Base-by-base conservation (phyloP, 805 yeast species). In the Nadsonia fulvescens region DNA sequence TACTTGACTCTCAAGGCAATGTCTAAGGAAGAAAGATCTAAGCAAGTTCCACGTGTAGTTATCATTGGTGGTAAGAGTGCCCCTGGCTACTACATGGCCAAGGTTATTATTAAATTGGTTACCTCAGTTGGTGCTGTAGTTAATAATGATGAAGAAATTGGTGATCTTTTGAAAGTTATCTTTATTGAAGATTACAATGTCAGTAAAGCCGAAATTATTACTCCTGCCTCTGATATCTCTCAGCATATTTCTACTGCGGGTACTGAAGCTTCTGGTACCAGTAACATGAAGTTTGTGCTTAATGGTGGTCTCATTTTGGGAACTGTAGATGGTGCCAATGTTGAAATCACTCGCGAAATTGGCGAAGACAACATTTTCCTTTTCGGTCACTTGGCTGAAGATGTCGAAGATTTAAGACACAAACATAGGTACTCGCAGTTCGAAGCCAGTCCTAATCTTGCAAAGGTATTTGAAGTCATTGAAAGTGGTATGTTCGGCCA, bases 231-330 rank as follows among this genome's bases (percentile, higher is more conserved):
- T 23, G 95, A 82, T 49, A 58, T 82, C 42, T 74, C 89, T 24
- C 89, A 82, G 55, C 95, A 82, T 54, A 82, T 82, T 38, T 82
- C 94, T 8, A 82, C 95, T 22, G 95, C 95, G 6, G 95, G 95
- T 40, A 82, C 95, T 15, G 95, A 82, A 49, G 95, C 93, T 12
- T 75, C 91, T 1, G 95, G 95, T 46, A 82, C 95, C 17, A 77
- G 92, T 18, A 82, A 82, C 57, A 82, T 82, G 95, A 82, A 82
- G 56, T 82, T 82, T 47, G 93, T 81, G 13, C 58, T 82, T 53
- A 82, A 81, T 45, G 95, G 94, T 52, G 95, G 95, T 26, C 63
- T 82, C 37, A 77, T 82, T 39, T 72, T 82, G 37, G 95, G 95
- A 48, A 83, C 95, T 8, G 93, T 82, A 37, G 95, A 82, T 46